Conservation (phyloP, 139 green algal species). For the Chara braunii region DNA sequence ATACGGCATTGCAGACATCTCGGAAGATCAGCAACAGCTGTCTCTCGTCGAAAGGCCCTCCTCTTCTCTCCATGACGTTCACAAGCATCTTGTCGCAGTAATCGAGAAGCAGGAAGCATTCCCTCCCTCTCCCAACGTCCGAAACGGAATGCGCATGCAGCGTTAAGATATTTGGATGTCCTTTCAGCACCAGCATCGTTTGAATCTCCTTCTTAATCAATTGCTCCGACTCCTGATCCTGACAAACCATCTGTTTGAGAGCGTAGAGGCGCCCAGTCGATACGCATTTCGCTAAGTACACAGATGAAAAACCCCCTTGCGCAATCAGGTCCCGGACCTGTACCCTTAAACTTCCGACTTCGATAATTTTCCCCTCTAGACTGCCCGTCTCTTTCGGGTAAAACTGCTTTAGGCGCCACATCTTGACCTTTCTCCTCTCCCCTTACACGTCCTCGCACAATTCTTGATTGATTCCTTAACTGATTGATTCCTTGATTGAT, state of each 20-base stretch:
- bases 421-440: too few relatives aligned
- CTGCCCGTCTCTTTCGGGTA: conserved; percentile 1
- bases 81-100: conserved; percentile 40
- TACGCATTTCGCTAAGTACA: conserved; percentile 26
- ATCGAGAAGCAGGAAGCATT: conserved; percentile 31
- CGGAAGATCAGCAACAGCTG: conserved; percentile 31
- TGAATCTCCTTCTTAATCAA: conserved; percentile 20
- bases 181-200: conserved; percentile 8
- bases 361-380: conserved; percentile 14
- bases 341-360: conserved; percentile 17
- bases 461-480: too few relatives aligned
- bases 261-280: conserved; percentile 11
- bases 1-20: conserved; percentile 36
- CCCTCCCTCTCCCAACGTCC: conserved; percentile 2
- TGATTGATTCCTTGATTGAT: too few relatives aligned
- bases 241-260: conserved; percentile 33
- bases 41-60: conserved; percentile 15
- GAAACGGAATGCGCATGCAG: conserved; percentile 16
- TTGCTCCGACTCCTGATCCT: conserved; percentile 11
- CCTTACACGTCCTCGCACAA: too few relatives aligned
- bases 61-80: conserved; percentile 15
- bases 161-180: conserved; percentile 35
- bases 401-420: conserved; percentile 22
- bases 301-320: conserved; percentile 35
- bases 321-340: conserved; percentile 27